Evolutionary conservation across 148 eudicot genomes (phyloP).

Genomic region (Drosera capensis): DNA sequence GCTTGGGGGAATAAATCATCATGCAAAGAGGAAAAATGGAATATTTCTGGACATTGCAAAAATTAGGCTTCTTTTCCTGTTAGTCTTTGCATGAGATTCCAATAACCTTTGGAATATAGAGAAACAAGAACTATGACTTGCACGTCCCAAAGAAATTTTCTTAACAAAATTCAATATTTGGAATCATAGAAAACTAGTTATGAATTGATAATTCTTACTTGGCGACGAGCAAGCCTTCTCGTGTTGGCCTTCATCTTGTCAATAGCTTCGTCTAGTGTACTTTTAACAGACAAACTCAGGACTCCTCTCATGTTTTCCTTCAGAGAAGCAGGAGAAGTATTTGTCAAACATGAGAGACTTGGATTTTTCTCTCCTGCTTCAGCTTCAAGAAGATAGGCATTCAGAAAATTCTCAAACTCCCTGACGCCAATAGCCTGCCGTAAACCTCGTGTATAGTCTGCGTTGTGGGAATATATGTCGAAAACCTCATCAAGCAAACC

Average conservation of each 20-base stretch:
- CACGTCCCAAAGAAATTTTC: neutral
- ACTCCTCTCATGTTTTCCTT: conserved; percentile 22
- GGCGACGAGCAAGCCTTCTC: conserved; percentile 86
- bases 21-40: no score
- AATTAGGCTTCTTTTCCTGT: no score
- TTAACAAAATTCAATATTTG: neutral
- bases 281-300: conserved; percentile 19
- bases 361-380: conserved; percentile 11
- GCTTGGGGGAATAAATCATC: no score
- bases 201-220: conserved; percentile 31
- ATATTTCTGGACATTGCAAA: no score
- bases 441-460: conserved; percentile 85
- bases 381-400: conserved; percentile 10
- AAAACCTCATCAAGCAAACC: conserved; percentile 77
- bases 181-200: neutral
- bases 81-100: no score
- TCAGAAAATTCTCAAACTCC: conserved; percentile 71
- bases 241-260: conserved; percentile 57
- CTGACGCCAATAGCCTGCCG: conserved; percentile 93
- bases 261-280: conserved; percentile 44
- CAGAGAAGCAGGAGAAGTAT: conserved; percentile 4
- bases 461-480: conserved; percentile 52
- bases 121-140: no score
- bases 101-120: no score
- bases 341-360: conserved; percentile 9